phyloP scores from a whole-genome alignment of 768 basidiomycete genomes.

The Tylopilus plumbeoviolaceoides region DNA sequence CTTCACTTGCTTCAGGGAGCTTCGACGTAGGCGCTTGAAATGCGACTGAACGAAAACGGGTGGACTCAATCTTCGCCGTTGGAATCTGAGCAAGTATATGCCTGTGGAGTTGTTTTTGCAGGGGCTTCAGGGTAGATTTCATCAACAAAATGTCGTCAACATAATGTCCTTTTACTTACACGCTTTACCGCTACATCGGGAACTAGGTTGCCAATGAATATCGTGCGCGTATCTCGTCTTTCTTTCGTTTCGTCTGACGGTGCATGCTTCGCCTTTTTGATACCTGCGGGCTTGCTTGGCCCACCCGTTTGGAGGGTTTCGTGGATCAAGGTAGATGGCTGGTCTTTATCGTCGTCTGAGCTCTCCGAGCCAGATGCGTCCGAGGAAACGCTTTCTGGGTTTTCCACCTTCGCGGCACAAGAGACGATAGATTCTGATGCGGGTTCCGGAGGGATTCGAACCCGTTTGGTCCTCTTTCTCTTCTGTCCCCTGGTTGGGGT shows the following conservation, averaged over 20 bases:
- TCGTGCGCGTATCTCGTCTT: constrained; percentile 73
- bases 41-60: constrained; percentile 89
- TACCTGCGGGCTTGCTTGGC: constrained; percentile 24
- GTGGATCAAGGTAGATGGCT: constrained; percentile 49
- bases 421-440: background rate
- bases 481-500: constrained; percentile 13
- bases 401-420: background rate
- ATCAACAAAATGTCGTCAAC: background rate
- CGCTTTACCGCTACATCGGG: constrained; percentile 71
- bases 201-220: constrained; percentile 89
- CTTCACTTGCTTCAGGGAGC: constrained; percentile 40
- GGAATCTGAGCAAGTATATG: constrained; percentile 74
- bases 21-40: constrained; percentile 80
- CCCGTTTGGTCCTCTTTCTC: constrained; percentile 12
- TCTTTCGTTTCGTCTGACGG: constrained; percentile 70
- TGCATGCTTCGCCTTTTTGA: constrained; percentile 43
- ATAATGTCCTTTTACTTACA: constrained; percentile 40
- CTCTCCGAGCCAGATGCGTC: constrained; percentile 29
- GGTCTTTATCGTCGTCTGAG: constrained; percentile 33
- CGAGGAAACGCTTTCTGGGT: constrained; percentile 2
- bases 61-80: constrained; percentile 81
- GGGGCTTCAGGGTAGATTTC: constrained; percentile 43
- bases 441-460: background rate
- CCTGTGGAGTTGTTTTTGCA: constrained; percentile 69
- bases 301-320: constrained; percentile 45